Evolutionary conservation across 345 rosid genomes (phyloP).

Genomic region (Euphorbia lathyris): DNA sequence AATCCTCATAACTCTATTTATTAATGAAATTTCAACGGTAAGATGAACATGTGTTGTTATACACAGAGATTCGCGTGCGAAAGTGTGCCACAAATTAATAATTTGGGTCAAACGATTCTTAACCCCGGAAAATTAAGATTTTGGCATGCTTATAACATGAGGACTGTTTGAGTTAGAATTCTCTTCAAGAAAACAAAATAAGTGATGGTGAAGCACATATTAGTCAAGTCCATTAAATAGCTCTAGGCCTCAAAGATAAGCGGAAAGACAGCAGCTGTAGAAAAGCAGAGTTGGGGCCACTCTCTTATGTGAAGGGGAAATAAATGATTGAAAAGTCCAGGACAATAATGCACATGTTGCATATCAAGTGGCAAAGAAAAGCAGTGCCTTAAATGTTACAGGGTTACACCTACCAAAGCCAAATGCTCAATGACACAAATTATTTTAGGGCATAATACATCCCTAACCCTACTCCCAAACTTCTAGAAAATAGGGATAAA

Average conservation of each 20-base stretch:
- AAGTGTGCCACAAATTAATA: too few species aligned
- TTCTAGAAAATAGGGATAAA: too few species aligned
- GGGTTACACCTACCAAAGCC: conserved; percentile 38
- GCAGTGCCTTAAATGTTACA: conserved; percentile 13
- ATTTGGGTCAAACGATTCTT: too few species aligned
- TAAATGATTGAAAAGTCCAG: conserved; percentile 20
- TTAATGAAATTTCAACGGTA: too few species aligned
- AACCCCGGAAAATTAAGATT: not conserved
- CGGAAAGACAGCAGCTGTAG: conserved; percentile 13
- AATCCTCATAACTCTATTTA: too few species aligned
- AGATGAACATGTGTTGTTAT: too few species aligned
- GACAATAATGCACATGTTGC: conserved; percentile 27
- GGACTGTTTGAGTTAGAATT: conserved; percentile 11
- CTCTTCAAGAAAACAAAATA: conserved; percentile 1
- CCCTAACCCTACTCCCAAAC: too few species aligned
- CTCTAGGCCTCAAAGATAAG: conserved; percentile 11
- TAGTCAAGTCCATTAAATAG: conserved; percentile 20
- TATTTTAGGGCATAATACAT: not conserved
- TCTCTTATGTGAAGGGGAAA: conserved; percentile 12
- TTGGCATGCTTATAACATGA: not conserved
- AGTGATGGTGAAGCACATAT: conserved; percentile 26
- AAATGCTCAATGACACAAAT: not conserved
- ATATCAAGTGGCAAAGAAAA: conserved; percentile 20
- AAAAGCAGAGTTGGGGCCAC: conserved; percentile 33
- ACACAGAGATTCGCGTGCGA: too few species aligned